Conservation (phyloP, 2,329 filamentous ascomycete genomes). For the Fusarium euwallaceae region DNA sequence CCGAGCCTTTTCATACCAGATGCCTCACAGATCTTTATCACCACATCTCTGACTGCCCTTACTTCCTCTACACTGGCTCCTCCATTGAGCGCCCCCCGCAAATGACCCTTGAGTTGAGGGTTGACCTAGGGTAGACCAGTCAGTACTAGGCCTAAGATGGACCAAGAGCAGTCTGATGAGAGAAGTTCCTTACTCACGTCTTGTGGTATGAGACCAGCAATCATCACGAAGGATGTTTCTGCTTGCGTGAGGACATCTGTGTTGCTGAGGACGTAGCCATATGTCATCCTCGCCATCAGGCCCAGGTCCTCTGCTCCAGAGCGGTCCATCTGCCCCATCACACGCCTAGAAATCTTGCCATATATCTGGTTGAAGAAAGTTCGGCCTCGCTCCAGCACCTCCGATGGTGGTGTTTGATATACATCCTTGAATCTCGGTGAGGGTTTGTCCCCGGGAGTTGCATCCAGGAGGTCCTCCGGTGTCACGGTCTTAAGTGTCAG, state of each 20-base stretch:
- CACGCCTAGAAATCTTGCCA: conserved; percentile 43
- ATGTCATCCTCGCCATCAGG: conserved; percentile 42
- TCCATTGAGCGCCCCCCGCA: conserved; percentile 44
- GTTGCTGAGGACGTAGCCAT: conserved; percentile 46
- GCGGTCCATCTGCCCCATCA: conserved; percentile 45
- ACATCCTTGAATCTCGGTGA: conserved; percentile 36
- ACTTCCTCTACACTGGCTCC: conserved; percentile 45
- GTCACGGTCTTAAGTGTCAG: conserved; percentile 41
- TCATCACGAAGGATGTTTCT: conserved; percentile 46
- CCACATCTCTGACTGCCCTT: conserved; percentile 43
- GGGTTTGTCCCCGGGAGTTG: background rate
- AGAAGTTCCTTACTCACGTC: conserved; percentile 36
- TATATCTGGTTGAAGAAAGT: conserved; percentile 42
- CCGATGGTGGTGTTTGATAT: conserved; percentile 28
- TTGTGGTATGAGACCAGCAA: conserved; percentile 46
- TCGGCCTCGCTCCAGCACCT: conserved; percentile 39
- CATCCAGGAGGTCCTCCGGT: conserved; percentile 41
- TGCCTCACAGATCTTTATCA: conserved; percentile 45
- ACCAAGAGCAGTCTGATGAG: background rate
- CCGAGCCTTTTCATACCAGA: conserved; percentile 42
- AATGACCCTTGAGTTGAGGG: conserved; percentile 45
- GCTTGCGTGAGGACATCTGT: conserved; percentile 40
- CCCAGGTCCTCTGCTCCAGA: conserved; percentile 45
- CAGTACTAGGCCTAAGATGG: background rate
- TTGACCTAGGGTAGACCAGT: conserved; percentile 39